phyloP scores from a whole-genome alignment of 805 yeast species.

The Candida endomychidarum region DNA sequence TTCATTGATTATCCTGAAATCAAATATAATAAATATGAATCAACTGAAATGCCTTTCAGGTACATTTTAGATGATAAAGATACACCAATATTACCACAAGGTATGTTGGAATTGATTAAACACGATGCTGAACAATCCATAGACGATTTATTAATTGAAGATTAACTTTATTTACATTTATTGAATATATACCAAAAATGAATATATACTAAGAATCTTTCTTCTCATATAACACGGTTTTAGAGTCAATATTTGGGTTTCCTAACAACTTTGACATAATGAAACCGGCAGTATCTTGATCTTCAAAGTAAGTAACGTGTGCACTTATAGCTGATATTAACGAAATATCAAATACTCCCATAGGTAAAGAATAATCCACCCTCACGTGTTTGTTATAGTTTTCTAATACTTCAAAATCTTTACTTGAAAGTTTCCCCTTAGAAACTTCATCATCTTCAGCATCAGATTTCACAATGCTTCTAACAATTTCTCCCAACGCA shows the following conservation, averaged over 20 bases:
- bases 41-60: conserved; percentile 97
- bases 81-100: conserved; percentile 84
- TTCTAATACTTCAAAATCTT: conserved; percentile 36
- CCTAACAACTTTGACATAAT: conserved; percentile 57
- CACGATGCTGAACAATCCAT: conserved; percentile 81
- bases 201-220: conserved; percentile 7
- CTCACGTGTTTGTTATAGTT: conserved; percentile 70
- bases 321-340: conserved; percentile 81
- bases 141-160: conserved; percentile 55
- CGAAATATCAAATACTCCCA: conserved; percentile 77
- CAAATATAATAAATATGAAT: conserved; percentile 81
- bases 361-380: conserved; percentile 77
- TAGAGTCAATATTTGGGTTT: conserved; percentile 23
- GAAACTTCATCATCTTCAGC: conserved; percentile 15
- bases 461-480: conserved; percentile 23
- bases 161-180: not conserved
- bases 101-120: conserved; percentile 85
- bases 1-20: conserved; percentile 95
- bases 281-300: conserved; percentile 79
- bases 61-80: conserved; percentile 65
- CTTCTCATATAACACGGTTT: conserved; percentile 27
- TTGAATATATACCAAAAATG: not conserved
- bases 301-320: conserved; percentile 86
- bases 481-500: conserved; percentile 42
- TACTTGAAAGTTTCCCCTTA: conserved; percentile 24